Evolutionary conservation across 1,284 basidiomycete species (phyloP).

Genomic region (Hymenochaete sp.): DNA sequence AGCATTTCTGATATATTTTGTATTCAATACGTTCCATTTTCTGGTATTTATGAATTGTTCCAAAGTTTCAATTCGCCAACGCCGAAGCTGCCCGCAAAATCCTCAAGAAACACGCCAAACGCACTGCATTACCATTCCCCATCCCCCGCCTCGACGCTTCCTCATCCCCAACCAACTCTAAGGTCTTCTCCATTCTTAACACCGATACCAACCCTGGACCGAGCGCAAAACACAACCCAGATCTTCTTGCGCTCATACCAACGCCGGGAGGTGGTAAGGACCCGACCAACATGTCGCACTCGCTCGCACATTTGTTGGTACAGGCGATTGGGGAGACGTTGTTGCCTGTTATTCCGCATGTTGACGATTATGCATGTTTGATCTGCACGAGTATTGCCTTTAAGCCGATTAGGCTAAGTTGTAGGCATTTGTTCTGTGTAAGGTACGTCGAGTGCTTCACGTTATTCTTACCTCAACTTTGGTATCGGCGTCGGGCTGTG

Average conservation of each 20-base stretch:
- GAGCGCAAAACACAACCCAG: not conserved
- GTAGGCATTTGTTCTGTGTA: slow-evolving; percentile 90
- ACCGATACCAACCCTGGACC: not conserved
- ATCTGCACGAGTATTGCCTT: slow-evolving; percentile 83
- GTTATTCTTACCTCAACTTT: no score
- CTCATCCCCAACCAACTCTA: slow-evolving; percentile 9
- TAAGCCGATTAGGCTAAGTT: slow-evolving; percentile 79
- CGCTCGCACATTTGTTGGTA: slow-evolving; percentile 73
- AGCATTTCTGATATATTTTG: slow-evolving; percentile 18
- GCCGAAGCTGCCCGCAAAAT: slow-evolving; percentile 86
- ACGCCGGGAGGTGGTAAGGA: slow-evolving; percentile 28
- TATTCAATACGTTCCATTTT: not conserved
- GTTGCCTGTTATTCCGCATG: slow-evolving; percentile 73
- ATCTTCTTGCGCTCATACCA: slow-evolving; percentile 21
- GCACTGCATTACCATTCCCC: slow-evolving; percentile 59
- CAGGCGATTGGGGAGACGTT: slow-evolving; percentile 81
- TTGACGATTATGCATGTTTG: slow-evolving; percentile 72
- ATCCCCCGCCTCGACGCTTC: slow-evolving; percentile 17
- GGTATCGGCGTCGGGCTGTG: no score
- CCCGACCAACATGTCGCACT: no score
- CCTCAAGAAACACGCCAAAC: slow-evolving; percentile 91
- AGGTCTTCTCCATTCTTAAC: slow-evolving; percentile 2
- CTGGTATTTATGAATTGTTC: not conserved
- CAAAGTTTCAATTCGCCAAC: slow-evolving; percentile 75
- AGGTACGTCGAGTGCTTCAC: slow-evolving; percentile 34